Base-by-base conservation (phyloP, 139 green algal genomes). In the Auxenochlorella protothecoides region DNA sequence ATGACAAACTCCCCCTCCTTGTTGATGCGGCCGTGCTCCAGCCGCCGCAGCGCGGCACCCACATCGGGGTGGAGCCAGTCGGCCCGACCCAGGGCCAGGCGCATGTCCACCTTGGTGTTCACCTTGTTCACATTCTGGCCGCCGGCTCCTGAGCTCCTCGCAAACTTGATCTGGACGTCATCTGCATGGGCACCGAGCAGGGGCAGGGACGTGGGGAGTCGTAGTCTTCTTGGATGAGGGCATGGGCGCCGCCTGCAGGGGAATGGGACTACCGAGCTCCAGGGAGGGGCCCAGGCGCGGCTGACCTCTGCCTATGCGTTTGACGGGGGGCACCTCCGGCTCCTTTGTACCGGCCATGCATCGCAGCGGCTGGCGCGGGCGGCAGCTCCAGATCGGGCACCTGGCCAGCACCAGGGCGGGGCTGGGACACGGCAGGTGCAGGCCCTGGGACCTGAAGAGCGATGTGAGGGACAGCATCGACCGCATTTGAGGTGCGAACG, bases 91-190 rank as follows among this genome's bases (percentile, higher is more conserved):
- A 97, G 59, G 12, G 91, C 81, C 15, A 97, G 83, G 7, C 92
- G 83, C 90, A 98, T 96, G 75, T 97, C 92, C 59, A 96, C 92
- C 80, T 97, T 97, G 65, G 92, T 97, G 76, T 94, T 97, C 6
- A 97, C 85, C 76, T 96, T 97, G 87, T 96, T 96, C 11, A 96
- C 91, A 72, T 98, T 97, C 75, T 98, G 93, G 0, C 92, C 92
- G 27, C 93, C 93, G 0, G 93, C 92, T 5, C 93, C 93, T 7
- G 89, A 88, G 54, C 86, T 95, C 13, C 93, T 76, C 0, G 91
- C 88, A 77, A 96, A 97, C 10, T 76, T 85, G 15, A 96, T 79
- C 14, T 91, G 85, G 4, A 98, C 89, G 81, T 98, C 93, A 55
- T 93, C 91, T 94, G 85, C 72, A 71, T 12, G 27, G 27, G 27